These are phyloP conservation scores for Oryza meyeriana DNA, from an alignment of 176 grass and related monocot species.

Conservation along the genomic window DNA sequence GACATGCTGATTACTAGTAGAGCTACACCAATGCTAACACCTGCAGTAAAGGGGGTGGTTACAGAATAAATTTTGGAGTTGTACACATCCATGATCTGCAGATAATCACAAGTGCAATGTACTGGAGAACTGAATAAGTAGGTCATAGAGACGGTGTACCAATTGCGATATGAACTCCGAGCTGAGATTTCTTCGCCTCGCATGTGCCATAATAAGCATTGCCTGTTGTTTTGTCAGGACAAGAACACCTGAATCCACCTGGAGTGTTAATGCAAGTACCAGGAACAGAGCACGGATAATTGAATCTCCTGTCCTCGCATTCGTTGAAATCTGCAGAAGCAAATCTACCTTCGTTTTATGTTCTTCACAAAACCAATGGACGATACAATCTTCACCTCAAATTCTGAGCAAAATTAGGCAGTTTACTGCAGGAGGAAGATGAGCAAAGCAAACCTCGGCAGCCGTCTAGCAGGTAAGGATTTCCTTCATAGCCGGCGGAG, in stretches of 20 bases:
- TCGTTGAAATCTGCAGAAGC: slow-evolving; percentile 54
- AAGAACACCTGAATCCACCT: slow-evolving; percentile 42
- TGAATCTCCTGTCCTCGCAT: slow-evolving; percentile 3
- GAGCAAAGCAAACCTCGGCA: slow-evolving; percentile 39
- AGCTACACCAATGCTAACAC: background rate
- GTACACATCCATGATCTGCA: background rate
- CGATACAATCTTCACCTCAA: background rate
- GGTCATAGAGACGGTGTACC: background rate
- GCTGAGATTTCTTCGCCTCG: slow-evolving; percentile 1
- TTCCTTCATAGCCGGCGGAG: slow-evolving; percentile 42
- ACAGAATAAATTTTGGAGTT: background rate
- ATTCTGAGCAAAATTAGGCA: background rate
- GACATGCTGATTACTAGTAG: background rate
- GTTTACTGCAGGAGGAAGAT: background rate
- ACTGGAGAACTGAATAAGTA: background rate
- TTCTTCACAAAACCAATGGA: background rate
- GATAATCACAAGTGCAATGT: background rate
- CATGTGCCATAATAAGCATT: slow-evolving; percentile 21
- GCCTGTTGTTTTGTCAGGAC: slow-evolving; percentile 25
- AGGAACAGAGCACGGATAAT: slow-evolving; percentile 41
- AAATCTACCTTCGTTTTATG: background rate
- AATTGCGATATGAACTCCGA: slow-evolving; percentile 30
- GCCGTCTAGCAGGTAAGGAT: slow-evolving; percentile 50
- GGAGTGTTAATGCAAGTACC: slow-evolving; percentile 38
- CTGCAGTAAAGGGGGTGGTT: background rate